Percentiles rank a stretch among this genome's conserved stretches.
Conservation (phyloP, 192 early-diverging fungal genomes). For the Backusella parvicylindrica region DNA sequence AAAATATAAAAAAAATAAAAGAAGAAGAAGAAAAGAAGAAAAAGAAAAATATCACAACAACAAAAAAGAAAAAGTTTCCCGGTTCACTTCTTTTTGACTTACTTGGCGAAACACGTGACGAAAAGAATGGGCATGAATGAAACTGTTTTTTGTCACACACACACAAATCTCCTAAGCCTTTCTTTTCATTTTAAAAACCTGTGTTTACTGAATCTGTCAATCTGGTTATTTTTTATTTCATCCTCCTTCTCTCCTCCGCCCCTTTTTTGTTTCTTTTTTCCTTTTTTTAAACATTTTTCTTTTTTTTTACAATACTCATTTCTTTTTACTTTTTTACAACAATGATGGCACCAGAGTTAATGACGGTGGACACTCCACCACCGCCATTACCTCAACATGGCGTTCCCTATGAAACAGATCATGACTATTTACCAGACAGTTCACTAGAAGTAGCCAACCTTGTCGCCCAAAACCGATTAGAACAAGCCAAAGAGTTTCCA, state of each 20-base stretch:
- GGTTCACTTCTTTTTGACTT: neutral
- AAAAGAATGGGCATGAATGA: neutral
- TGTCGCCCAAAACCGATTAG: neutral
- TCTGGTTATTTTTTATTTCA: neutral
- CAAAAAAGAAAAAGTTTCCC: neutral
- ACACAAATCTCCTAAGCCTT: too few species aligned
- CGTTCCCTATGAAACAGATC: neutral
- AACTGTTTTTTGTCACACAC: too few species aligned
- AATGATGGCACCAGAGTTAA: neutral
- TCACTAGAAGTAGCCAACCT: neutral
- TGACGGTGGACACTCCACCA: neutral
- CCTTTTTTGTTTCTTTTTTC: neutral
- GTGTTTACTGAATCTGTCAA: neutral
- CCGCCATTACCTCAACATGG: neutral
- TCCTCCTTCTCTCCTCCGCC: neutral
- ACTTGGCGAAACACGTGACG: neutral
- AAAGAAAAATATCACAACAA: neutral
- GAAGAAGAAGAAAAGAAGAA: neutral
- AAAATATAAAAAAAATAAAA: neutral
- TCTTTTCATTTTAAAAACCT: too few species aligned
- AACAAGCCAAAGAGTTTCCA: constrained; percentile 11
- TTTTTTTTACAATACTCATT: too few species aligned
- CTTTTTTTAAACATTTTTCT: neutral
- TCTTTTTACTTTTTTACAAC: too few species aligned
- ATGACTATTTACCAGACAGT: constrained; percentile 8